Evolutionary conservation across 495 filamentous ascomycete genomes (phyloP), one percentile per base, ranked within the genome.

Genomic region (Xylaria intraflava): DNA sequence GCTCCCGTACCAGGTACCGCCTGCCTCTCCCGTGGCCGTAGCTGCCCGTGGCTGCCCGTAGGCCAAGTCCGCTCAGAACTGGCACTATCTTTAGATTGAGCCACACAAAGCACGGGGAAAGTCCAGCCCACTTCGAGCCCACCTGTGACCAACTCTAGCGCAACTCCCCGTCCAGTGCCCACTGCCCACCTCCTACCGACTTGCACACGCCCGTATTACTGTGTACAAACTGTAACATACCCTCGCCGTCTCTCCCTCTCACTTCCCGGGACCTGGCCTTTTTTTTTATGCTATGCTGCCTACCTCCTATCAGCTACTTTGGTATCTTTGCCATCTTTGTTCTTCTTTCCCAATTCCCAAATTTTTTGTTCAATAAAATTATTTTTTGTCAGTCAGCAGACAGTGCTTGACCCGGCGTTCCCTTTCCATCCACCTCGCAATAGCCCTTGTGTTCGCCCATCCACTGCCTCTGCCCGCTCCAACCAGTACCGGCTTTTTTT

Each of bases 401-500:
- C 44, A 39, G 22, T 40, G 52, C 45, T 45, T 24, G 45, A 35
- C 19, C 4, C 43, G 38, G 45, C 41, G 44, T 33, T 55, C 30
- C 52, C 52, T 48, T 45, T 49, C 43, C 22, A 42, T 36, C 41
- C 38, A 60, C 12, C 39, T n/a, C 42, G 26, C 30, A 7, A 51
- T 45, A 33, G 44, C 45, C 56, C 46, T 54, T 59, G 46, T 47
- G 26, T 55, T 45, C 52, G 27, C 20, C 39, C 24, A 36, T 11
- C 26, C 53, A 49, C 53, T 46, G 49, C 30, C 38, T 40, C 40
- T 42, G 46, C 39, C 53, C 39, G 26, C 53, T 50, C 53, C 43
- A 61, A 61, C 60, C 61, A 64, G 53, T 58, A 53, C 52, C 56
- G 56, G 55, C 53, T 48, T 57, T 64, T 52, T 39, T 56, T 57